Evolutionary conservation across 176 grass and related monocot species (phyloP).

Genomic region (Zoysia pacifica): DNA sequence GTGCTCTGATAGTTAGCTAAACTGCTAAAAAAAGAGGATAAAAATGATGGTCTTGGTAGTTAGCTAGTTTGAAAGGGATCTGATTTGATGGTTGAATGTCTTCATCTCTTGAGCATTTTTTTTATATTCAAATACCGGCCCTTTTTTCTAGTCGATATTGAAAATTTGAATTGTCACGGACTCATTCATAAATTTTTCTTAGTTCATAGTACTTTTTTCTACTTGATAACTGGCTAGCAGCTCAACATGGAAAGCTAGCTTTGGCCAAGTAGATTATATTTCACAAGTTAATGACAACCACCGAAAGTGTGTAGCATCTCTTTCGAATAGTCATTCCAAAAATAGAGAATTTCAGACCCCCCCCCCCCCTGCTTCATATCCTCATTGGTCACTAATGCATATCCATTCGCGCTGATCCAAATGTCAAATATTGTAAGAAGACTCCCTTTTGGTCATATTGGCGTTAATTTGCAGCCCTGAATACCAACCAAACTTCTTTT

Average conservation of each 20-base stretch:
- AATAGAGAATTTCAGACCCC: not conserved
- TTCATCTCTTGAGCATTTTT: not conserved
- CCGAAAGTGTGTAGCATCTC: not conserved
- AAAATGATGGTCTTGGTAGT: not conserved
- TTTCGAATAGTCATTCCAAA: not conserved
- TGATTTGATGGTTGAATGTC: not conserved
- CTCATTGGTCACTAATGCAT: not conserved
- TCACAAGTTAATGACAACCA: constrained; percentile 12
- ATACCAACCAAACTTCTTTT: constrained; percentile 3
- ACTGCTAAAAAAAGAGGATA: not conserved
- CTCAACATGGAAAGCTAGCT: not conserved
- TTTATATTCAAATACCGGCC: constrained; percentile 8
- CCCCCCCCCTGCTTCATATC: not conserved
- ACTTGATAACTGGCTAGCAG: not conserved
- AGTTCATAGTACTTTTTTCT: not conserved
- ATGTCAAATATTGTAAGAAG: not conserved
- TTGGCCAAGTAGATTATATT: not conserved
- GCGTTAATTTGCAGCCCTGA: not conserved
- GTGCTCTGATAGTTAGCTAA: not conserved
- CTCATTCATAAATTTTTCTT: not conserved
- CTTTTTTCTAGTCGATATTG: not conserved
- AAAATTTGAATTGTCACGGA: not conserved
- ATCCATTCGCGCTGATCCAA: not conserved
- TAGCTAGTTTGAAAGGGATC: not conserved
- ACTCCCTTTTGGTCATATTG: not conserved